phyloP scores from a whole-genome alignment of 306 rosid genomes.

The Inga laurina region DNA sequence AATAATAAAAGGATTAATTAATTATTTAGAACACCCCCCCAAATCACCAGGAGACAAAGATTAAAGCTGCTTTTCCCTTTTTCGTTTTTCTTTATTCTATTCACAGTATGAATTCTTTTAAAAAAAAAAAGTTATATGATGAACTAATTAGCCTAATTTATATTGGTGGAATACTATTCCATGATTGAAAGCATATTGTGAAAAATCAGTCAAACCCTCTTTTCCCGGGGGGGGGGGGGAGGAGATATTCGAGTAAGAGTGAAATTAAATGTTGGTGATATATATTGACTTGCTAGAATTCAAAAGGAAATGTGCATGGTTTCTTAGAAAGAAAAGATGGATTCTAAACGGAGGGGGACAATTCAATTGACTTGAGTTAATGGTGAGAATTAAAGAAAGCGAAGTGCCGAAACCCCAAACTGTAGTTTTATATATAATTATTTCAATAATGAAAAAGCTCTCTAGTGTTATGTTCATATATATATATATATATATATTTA shows the following conservation, averaged over 20 bases:
- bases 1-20: background rate
- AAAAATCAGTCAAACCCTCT: background rate
- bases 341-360: slow-evolving; percentile 4
- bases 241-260: background rate
- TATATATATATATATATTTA: no score
- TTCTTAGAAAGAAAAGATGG: background rate
- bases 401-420: background rate
- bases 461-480: background rate
- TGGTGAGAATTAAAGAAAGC: background rate
- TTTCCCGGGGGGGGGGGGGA: background rate
- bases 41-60: background rate
- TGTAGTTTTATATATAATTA: background rate
- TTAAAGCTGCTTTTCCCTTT: background rate
- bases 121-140: background rate
- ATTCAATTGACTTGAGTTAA: background rate
- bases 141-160: background rate
- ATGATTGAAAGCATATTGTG: background rate
- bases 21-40: background rate
- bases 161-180: background rate
- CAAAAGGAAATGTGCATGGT: background rate
- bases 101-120: background rate
- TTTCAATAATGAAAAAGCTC: background rate
- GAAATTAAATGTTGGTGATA: background rate
- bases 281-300: background rate
- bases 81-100: background rate